phyloP scores from a whole-genome alignment of 768 basidiomycete species.

The Mycena polygramma region DNA sequence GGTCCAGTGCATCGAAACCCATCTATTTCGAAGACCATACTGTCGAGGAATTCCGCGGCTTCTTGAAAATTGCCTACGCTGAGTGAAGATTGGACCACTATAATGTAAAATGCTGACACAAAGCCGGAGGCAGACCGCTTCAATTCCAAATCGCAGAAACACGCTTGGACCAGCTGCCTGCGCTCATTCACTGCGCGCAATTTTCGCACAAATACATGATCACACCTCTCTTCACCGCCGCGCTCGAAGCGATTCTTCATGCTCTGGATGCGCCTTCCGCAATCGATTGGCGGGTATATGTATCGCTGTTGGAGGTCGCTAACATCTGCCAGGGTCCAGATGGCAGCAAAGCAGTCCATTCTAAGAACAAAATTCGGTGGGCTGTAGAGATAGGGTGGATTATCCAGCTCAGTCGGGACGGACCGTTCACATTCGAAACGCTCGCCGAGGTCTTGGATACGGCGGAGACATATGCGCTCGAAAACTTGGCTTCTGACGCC shows the following conservation, averaged over 20 bases:
- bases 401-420: background rate
- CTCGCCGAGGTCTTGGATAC: background rate
- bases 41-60: background rate
- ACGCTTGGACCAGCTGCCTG: background rate
- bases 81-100: background rate
- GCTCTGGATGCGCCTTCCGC: background rate
- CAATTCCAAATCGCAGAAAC: background rate
- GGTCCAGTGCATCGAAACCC: background rate
- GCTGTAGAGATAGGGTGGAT: background rate
- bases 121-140: background rate
- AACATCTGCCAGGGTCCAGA: background rate
- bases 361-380: background rate
- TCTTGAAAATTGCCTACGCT: slow-evolving; percentile 11
- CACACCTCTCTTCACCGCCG: background rate
- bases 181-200: slow-evolving; percentile 9
- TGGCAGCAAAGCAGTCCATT: background rate
- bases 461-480: background rate
- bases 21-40: background rate
- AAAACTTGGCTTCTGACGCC: background rate
- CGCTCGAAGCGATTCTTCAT: background rate
- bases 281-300: background rate
- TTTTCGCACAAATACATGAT: slow-evolving; percentile 13
- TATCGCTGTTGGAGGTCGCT: background rate
- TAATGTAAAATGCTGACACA: no score
- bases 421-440: background rate